Evolutionary conservation across 1,284 basidiomycete species (phyloP), one percentile per base, ranked within the genome.

Genomic region (Amylostereum chailletii): DNA sequence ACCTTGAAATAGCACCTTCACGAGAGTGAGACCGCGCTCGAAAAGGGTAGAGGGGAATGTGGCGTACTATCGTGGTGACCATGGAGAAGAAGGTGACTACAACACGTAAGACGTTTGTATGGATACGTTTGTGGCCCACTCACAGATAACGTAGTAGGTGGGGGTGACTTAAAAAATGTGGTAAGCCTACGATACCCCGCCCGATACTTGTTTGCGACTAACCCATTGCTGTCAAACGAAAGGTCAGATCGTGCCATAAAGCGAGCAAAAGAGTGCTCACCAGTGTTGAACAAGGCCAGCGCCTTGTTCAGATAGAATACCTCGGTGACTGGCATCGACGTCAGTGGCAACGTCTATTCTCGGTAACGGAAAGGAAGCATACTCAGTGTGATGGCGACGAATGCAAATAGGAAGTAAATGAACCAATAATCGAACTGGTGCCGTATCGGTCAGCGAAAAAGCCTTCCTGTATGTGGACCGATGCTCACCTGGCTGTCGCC

Each of bases 301-400:
- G 95, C 95, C 61, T 94, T 89, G 71, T 98, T 99, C 56, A 98
- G 77, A 69, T 94, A 98, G 70, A 90, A 95, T 63, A 98, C 91
- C 66, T 97, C 92, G 52, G 86, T 84, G 47, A 94, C 84, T 82
- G 65, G 42, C 51, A 10, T 33, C 47, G 36, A 49, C 45, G 27
- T 43, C 34, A 45, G 36, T 50, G 43, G 46, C 40, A 59, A 58
- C 52, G 48, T 57, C 31, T 46, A 45, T 49, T 34, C 60, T 62
- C 65, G 19, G 50, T 55, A 10, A 54, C 52, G 44, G 9, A 34
- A 43, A 49, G 19, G 38, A 5, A 3, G 65, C 84, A 56, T 53
- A 89, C 86, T 60, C 38, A 95, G 70, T 0, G 95, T 98, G 41
- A 91, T 70, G 43, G 84, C 72, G 44, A 96, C 87, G 62, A 97